Percentiles rank a stretch among this genome's conserved stretches.
Evolutionary conservation across 257 asterid genomes (phyloP).

Genomic region (Solanum appendiculatum): DNA sequence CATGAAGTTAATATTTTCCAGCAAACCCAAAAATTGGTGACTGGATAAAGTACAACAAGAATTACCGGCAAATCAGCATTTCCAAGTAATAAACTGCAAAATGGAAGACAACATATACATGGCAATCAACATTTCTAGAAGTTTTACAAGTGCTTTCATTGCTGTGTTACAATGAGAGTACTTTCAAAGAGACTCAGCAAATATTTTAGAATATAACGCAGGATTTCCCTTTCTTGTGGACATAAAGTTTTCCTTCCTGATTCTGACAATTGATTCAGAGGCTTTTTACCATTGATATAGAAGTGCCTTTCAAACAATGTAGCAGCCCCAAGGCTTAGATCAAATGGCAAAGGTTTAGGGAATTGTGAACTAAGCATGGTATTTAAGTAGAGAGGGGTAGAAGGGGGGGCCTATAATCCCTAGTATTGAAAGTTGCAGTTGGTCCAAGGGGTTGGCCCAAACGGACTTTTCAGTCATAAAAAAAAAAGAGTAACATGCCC

Average conservation of each 20-base stretch:
- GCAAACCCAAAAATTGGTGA: slow-evolving; percentile 2
- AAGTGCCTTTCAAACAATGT: not conserved
- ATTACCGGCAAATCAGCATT: not conserved
- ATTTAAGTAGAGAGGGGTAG: not conserved
- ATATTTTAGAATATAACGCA: not conserved
- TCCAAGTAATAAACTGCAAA: not conserved
- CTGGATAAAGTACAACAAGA: not conserved
- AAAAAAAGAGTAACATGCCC: not conserved
- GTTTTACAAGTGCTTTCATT: not conserved
- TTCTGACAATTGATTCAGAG: not conserved
- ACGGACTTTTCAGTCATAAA: not conserved
- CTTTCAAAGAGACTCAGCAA: not conserved
- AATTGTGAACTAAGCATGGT: not conserved
- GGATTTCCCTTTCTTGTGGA: not conserved
- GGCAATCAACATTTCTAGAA: not conserved
- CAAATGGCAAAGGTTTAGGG: not conserved
- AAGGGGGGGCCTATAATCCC: not conserved
- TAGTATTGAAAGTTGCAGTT: not conserved
- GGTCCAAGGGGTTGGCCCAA: not conserved
- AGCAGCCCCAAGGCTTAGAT: not conserved
- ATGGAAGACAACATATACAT: not conserved
- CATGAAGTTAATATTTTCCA: slow-evolving; percentile 34
- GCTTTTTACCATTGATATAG: not conserved
- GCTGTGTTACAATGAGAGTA: not conserved
- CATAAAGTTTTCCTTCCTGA: not conserved